Base-by-base conservation (phyloP, 441 rosid genomes). In the Manihot esculenta region DNA sequence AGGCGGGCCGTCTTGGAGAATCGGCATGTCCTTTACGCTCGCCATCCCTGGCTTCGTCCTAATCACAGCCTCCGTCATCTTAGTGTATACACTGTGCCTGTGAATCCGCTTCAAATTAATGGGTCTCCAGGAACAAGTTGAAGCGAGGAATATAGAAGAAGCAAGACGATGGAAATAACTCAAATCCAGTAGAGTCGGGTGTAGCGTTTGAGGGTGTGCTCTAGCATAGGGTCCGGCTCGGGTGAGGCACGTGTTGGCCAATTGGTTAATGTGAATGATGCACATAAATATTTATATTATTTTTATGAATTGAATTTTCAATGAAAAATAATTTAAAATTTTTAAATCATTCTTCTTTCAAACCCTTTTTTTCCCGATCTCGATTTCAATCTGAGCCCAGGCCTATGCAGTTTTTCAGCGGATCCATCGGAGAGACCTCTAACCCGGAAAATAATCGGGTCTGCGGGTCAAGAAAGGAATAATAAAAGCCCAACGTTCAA, bases 31-130 rank as follows among this genome's bases (percentile, higher is more conserved):
- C 78, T 92, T 94, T 54, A 94, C 94, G 81, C 99, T 94, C 20
- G 88, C 93, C 97, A 92, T 92, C 62, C 98, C 94, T 44, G 98
- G 92, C 93, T 92, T 94, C 50, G 89, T 94, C 90, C 99, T 89
- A 62, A 94, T 89, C 88, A 85, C 50, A 18, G 97, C 90, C 79
- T 92, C 99, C 85, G 97, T 94, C 99, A 94, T 94, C 77, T 80
- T 79, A 15, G 27, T 42, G 55, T 59, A 60, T 23, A 2, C 41
- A 7, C 3, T 50, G 14, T 64, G 64, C 15, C 20, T 14, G 3
- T 24, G 35, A 41, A 41, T 60, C 23, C 7, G 44, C 5, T 35
- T 12, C 4, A 5, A 20, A 7, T 20, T 53, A 26, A 21, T 38
- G 30, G 57, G 20, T 47, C 11, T 10, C n/a, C 3, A 49, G 9